Base-by-base conservation (phyloP, 164 flowering plant species). In the Aristolochia contorta region DNA sequence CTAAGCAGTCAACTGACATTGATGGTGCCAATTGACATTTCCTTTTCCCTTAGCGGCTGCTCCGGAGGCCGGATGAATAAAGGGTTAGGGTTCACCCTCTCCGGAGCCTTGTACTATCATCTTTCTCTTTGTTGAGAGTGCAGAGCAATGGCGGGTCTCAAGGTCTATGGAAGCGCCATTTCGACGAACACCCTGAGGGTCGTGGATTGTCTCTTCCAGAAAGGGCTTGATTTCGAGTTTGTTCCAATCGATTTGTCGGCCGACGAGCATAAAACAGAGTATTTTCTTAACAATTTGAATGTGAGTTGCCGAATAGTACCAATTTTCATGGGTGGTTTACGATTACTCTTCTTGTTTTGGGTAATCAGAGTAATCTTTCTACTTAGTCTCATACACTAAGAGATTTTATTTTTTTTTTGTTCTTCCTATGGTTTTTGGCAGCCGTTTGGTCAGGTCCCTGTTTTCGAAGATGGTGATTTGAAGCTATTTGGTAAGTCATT, bases 391-490 rank as follows among this genome's bases (percentile, higher is more conserved):
- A 16, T 7, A 56, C 7, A 21, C 30, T 20, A 56, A 20, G 33
- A 24, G n/a, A 12, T 49, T 14, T 61, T n/a, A n/a, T n/a, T n/a
- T n/a, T n/a, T n/a, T n/a, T n/a, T n/a, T n/a, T n/a, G n/a, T 52
- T 48, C 45, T 14, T 16, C 25, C 14, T 20, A 16, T 19, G 4
- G 3, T 27, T 16, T 53, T n/a, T 16, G 5, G 37, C 46, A 69
- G 72, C 72, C 72, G 13, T 69, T 69, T 43, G 72, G 72, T 46
- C 60, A 69, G 51, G 50, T 69, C 19, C 72, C 72, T 5, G 72
- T 64, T 9, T 48, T 46, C 16, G 82, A 82, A 69, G 82, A 84
- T 45, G 91, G 82, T 48, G 87, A 84, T 58, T 20, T 83, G 53
- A 79, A 74, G 69, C 75, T 82, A 22, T 83, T 85, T 25, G 91